phyloP scores from a whole-genome alignment of 2,329 filamentous ascomycete species.

The Hypoxylon sp. region DNA sequence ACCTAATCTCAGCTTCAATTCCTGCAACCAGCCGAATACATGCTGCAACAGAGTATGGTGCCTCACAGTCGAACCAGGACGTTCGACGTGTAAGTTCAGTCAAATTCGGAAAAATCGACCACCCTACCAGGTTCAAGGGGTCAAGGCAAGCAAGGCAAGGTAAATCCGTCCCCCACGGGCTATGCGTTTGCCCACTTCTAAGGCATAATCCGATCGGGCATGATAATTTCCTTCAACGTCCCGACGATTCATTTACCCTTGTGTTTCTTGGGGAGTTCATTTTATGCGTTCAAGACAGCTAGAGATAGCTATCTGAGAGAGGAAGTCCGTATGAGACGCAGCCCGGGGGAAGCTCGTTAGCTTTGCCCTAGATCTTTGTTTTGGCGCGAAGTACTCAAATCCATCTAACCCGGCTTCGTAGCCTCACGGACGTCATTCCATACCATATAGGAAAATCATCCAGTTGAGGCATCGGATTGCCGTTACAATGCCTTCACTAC shows the following conservation, averaged over 20 bases:
- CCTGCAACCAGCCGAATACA: constrained; percentile 22
- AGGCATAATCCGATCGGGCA: constrained; percentile 47
- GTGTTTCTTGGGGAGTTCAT: constrained; percentile 27
- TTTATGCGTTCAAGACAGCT: constrained; percentile 29
- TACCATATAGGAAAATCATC: constrained; percentile 14
- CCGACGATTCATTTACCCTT: constrained; percentile 41
- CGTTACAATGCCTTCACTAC: constrained; percentile 53
- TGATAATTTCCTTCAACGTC: constrained; percentile 39
- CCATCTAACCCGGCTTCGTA: constrained; percentile 19
- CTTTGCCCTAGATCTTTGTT: constrained; percentile 16
- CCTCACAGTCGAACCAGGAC: constrained; percentile 15
- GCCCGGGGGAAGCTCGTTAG: constrained; percentile 7
- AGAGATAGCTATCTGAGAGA: constrained; percentile 23
- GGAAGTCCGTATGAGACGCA: constrained; percentile 8
- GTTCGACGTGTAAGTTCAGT: constrained; percentile 28
- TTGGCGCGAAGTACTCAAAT: constrained; percentile 18
- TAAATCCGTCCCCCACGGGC: constrained; percentile 23
- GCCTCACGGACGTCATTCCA: constrained; percentile 22
- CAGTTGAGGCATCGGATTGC: not conserved
- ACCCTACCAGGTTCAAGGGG: constrained; percentile 15
- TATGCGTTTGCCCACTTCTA: constrained; percentile 35
- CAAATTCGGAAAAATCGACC: constrained; percentile 24
- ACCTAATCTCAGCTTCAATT: constrained; percentile 19
- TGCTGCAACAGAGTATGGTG: constrained; percentile 10
- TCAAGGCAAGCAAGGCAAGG: constrained; percentile 22